These are phyloP conservation scores for Falciphora oryzae DNA, from an alignment of 2,329 filamentous ascomycete genomes.

Conservation along the genomic window DNA sequence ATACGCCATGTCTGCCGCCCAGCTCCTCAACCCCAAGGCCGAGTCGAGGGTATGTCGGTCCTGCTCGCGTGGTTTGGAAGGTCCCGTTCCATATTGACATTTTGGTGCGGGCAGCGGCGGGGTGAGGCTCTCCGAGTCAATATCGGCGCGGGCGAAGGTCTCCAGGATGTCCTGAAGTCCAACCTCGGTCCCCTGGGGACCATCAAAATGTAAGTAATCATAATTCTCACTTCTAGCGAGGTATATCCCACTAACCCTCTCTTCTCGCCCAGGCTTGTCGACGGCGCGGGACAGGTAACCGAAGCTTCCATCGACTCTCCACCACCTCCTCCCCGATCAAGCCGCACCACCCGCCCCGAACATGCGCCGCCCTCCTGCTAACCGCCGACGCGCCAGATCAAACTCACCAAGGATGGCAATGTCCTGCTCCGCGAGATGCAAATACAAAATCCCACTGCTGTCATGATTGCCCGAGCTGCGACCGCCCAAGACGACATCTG, in stretches of 20 bases:
- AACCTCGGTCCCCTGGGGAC: constrained; percentile 92
- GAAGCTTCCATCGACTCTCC: constrained; percentile 17
- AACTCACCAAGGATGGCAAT: constrained; percentile 98
- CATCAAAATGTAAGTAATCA: constrained; percentile 73
- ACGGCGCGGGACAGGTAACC: constrained; percentile 62
- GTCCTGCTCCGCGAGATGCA: constrained; percentile 76
- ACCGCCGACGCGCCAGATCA: constrained; percentile 59
- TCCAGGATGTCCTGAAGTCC: constrained; percentile 90
- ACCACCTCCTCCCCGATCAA: constrained; percentile 13
- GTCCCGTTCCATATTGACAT: not conserved
- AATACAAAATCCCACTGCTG: constrained; percentile 97
- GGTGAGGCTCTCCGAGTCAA: constrained; percentile 96
- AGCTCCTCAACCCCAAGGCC: constrained; percentile 97
- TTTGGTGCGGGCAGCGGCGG: constrained; percentile 60
- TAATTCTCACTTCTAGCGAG: not conserved
- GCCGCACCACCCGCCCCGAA: constrained; percentile 9
- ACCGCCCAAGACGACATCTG: constrained; percentile 98
- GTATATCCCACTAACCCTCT: constrained; percentile 14
- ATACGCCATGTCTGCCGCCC: constrained; percentile 80
- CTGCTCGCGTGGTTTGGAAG: not conserved
- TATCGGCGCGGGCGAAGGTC: constrained; percentile 90
- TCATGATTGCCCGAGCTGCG: constrained; percentile 75
- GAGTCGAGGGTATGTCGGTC: constrained; percentile 75
- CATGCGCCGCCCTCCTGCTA: constrained; percentile 13
- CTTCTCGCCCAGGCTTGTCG: constrained; percentile 50